Evolutionary conservation across 2,329 filamentous ascomycete genomes (phyloP), one percentile per base, ranked within the genome.

Genomic region (Elsinoe australis): DNA sequence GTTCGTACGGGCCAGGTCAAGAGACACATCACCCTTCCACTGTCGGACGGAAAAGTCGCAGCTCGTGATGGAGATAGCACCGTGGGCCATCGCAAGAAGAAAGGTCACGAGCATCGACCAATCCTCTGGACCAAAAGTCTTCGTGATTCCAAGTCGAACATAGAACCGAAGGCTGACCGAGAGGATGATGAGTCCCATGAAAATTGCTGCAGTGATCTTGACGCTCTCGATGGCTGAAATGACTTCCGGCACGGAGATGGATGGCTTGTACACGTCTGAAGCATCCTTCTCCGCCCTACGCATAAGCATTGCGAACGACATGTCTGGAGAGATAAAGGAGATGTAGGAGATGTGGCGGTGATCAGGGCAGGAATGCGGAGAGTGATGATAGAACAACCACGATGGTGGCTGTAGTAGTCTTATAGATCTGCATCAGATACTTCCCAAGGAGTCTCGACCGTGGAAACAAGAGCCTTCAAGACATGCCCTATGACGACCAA

Each of bases 41-140:
- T 36, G 22, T n/a, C 19, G 14, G 8, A 26, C 19, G 33, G 7
- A 14, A 29, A 48, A 22, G 24, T 22, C 32, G 33, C 33, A 22
- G 33, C 33, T 39, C 6, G 21, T 24, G n/a, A 48, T 28, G 12
- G 33, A 38, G 6, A 48, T 5, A 18, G 32, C 12, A 33, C 45
- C 31, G 14, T 48, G 31, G 3, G 33, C 21, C 5, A 48, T 9
- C 12, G 45, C 32, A 15, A 38, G 26, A 8, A 48, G n/a, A 12
- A 48, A 48, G 21, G 32, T 34, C 8, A 39, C 33, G 4, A 48
- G 31, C 45, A 48, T 48, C 9, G 45, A 36, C 45, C 45, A 48
- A 10, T 48, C 45, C 31, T 48, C 45, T 8, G 34, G 24, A 18
- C 45, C 45, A 21, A 48, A 38, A 10, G 28, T 19, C 17, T 36